These are phyloP conservation scores for Gentiana straminea DNA, from an alignment of 257 asterid genomes.

Conservation along the genomic window DNA sequence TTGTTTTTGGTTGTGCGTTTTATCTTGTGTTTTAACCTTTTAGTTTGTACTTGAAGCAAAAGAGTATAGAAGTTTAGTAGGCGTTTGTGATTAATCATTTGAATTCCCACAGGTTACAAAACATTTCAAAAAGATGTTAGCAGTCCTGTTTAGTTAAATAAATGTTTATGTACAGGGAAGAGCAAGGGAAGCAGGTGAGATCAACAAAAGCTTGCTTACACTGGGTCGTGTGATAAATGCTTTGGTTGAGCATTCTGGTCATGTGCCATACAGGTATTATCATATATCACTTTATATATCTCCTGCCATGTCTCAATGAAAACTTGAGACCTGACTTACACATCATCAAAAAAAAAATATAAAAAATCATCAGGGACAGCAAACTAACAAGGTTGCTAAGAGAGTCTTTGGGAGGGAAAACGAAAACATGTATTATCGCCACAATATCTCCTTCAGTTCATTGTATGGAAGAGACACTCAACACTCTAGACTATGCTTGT, in stretches of 20 bases:
- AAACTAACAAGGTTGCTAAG: constrained; percentile 88
- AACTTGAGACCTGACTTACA: constrained; percentile 4
- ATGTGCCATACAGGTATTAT: constrained; percentile 78
- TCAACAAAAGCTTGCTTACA: constrained; percentile 95
- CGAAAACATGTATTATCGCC: constrained; percentile 95
- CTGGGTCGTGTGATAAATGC: constrained; percentile 96
- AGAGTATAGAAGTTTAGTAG: no score
- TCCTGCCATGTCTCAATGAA: not conserved
- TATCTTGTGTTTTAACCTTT: no score
- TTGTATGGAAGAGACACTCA: constrained; percentile 94
- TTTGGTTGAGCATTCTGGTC: constrained; percentile 97
- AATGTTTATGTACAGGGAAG: constrained; percentile 59
- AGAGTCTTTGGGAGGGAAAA: constrained; percentile 97
- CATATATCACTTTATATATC: not conserved
- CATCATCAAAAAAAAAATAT: not conserved
- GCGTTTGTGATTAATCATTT: no score
- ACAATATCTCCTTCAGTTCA: constrained; percentile 83
- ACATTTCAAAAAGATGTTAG: no score
- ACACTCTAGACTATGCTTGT: constrained; percentile 93
- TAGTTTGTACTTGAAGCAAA: no score
- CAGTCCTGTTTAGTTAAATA: constrained; percentile 1
- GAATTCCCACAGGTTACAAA: no score
- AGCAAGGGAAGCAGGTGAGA: constrained; percentile 99
- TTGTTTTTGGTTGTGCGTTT: not conserved
- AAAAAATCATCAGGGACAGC: constrained; percentile 63